Conservation (phyloP, 2,329 filamentous ascomycete species). For the Paecilomyces dactylethromorphus region DNA sequence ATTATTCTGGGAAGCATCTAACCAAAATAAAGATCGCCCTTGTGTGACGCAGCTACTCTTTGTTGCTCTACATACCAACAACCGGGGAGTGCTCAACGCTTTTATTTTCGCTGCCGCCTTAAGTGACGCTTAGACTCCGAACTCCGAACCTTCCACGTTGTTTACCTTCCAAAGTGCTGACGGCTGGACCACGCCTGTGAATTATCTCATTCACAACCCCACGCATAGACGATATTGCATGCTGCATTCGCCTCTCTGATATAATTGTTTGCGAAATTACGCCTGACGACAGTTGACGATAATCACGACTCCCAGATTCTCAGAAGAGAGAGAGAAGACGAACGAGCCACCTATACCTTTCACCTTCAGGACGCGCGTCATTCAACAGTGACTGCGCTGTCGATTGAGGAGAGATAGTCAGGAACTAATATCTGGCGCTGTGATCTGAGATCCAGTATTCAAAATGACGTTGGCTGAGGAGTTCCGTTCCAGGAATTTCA, state of each 20-base stretch:
- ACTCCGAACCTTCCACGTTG: background rate
- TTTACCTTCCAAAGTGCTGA: background rate
- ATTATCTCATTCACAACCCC: background rate
- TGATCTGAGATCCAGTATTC: conserved; percentile 5
- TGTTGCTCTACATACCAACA: background rate
- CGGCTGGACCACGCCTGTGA: background rate
- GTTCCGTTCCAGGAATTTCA: conserved; percentile 61
- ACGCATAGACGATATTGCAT: background rate
- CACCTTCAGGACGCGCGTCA: background rate
- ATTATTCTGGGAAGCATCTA: background rate
- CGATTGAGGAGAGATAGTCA: background rate
- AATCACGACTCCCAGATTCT: background rate
- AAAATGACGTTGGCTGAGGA: conserved; percentile 57
- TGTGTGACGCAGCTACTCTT: background rate
- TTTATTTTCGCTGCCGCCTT: background rate
- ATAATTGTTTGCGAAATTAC: background rate
- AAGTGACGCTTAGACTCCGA: background rate
- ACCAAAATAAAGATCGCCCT: background rate
- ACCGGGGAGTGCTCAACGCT: background rate
- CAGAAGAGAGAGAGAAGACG: background rate
- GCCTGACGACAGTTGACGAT: background rate
- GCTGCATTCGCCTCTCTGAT: background rate
- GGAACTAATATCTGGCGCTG: background rate
- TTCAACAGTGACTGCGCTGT: background rate
- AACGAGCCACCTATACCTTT: background rate